Evolutionary conservation across 768 basidiomycete species (phyloP), one percentile per base, ranked within the genome.

Genomic region (Phaffia australis): DNA sequence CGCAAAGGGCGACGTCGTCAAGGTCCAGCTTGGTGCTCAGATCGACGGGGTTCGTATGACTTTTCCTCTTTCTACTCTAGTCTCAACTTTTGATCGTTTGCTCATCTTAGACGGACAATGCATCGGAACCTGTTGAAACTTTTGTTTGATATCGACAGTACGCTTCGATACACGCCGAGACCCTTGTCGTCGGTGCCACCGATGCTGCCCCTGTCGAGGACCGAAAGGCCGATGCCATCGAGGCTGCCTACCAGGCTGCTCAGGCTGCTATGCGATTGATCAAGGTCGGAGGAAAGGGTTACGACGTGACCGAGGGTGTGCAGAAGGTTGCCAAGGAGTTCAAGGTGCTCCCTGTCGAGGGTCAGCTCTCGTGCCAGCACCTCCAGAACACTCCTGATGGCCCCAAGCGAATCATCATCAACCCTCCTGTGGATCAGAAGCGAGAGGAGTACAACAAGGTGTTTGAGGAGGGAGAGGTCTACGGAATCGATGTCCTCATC

Each of bases 21-120:
- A 97, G 79, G 79, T 99, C 70, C 89, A 93, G 77, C 81, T 98
- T 68, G 95, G 95, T 56, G 92, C 93, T 23, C 95, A 99, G 74
- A 91, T 99, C 77, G 94, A 98, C 76, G 95, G 95, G 65, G 70
- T 71, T 63, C 58, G 70, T 69, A 11, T 23, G 18, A 49, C 35
- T 19, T 27, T 30, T 5, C 4, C 19, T 30, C 2, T 25, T 51
- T 23, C 1, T 11, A 5, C 11, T 42, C 11, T 5, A 42, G 11
- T 11, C 4, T 11, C 35, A 42, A 42, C 11, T 11, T 11, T 42
- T 42, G 16, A 19, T 7, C 18, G 21, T 49, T 16, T 60, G 35
- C 59, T 60, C 8, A 58, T 9, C 23, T 46, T 19, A 25, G 54
- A 25, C 8, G 46, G 54, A 25, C 8, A 15, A 23, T 21, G n/a